Percentiles rank a stretch among this genome's conserved stretches.
Conservation (phyloP, 2,329 filamentous ascomycete species). For the Beauveria medogensis region DNA sequence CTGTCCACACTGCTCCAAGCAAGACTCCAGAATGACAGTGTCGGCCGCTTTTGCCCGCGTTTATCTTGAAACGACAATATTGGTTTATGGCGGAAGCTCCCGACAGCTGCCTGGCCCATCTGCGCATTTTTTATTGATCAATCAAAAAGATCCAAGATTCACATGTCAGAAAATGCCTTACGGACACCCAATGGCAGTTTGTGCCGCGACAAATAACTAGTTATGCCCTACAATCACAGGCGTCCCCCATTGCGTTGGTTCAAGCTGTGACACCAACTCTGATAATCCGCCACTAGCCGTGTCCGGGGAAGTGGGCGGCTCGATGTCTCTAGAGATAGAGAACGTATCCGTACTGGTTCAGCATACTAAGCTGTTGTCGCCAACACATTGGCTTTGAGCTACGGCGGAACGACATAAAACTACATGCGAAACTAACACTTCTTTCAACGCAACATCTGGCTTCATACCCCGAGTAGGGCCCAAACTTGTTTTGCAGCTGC, state of each 20-base stretch:
- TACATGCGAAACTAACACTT: neutral
- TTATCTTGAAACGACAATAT: neutral
- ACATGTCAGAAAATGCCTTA: neutral
- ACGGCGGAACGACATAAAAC: neutral
- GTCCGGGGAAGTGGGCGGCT: conserved; percentile 5
- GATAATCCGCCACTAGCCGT: neutral
- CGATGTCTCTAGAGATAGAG: neutral
- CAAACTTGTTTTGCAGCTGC: neutral
- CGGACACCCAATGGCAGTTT: neutral
- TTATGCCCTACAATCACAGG: too few relatives aligned
- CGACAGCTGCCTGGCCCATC: neutral
- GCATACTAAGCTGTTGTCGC: neutral
- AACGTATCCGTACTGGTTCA: conserved; percentile 1
- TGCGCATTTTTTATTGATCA: neutral
- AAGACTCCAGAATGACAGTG: too few relatives aligned
- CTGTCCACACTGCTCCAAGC: too few relatives aligned
- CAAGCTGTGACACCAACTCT: too few relatives aligned
- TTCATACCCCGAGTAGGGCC: neutral
- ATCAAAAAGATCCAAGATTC: neutral
- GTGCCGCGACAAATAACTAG: too few relatives aligned
- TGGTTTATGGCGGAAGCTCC: neutral
- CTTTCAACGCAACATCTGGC: neutral
- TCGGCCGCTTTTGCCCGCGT: neutral
- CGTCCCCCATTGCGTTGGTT: neutral
- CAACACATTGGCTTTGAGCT: neutral